Evolutionary conservation across 352 stramenopile species (phyloP), one percentile per base, ranked within the genome.

Genomic region (Labyrinthula sp.): DNA sequence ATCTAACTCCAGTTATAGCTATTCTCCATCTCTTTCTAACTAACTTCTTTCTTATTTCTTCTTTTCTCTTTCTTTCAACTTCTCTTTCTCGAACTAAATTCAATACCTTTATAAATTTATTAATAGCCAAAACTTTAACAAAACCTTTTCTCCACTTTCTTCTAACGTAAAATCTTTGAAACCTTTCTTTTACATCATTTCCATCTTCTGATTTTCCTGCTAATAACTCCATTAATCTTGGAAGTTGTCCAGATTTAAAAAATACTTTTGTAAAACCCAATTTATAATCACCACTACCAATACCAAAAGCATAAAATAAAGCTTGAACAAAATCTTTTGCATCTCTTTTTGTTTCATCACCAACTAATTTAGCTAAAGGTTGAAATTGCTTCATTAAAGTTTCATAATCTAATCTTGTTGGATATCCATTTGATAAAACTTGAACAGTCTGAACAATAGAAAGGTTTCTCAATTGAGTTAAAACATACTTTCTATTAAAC

Each of bases 201-300:
- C 3, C 14, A 31, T 35, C 40, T 12, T 7, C 10, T 18, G 17
- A 7, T 8, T 31, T 30, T 15, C 10, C 23, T 17, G 43, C 56
- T 12, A 87, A 59, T 10, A 87, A 60, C 3, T 73, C 72, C 40
- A 85, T 71, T 2, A 88, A 56, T 3, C 78, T 61, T 30, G 75
- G 72, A 47, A 88, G 85, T 58, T 83, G 81, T 48, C 76, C 76
- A 10, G 75, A 81, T 64, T 79, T 82, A 61, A 88, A 86, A 60
- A 88, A 88, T 17, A 86, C 72, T 56, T 79, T 78, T 7, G 73
- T 77, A 30, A 71, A 72, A 57, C 73, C 73, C 17, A 84, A 68
- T 52, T 72, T 73, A 61, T 79, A 84, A 15, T 68, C 62, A 35
- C 79, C 66, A 48, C 66, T 66, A 7, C 66, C 63, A 15, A 84